Percentiles rank a stretch among this genome's conserved stretches.
These are phyloP conservation scores for Ciborinia camelliae DNA, from an alignment of 2,329 filamentous ascomycete species.

Conservation along the genomic window DNA sequence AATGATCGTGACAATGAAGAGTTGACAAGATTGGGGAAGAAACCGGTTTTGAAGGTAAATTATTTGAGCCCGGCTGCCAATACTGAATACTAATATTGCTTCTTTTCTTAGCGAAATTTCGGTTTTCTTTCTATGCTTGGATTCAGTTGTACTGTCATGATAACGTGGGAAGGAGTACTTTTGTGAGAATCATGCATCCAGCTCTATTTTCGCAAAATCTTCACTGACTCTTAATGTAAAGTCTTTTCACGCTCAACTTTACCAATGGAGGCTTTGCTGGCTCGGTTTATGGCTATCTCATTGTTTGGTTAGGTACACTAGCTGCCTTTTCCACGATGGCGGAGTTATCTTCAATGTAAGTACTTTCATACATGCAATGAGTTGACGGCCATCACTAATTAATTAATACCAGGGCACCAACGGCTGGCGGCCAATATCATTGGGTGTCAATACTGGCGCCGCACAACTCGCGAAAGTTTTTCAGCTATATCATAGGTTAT, in stretches of 20 bases:
- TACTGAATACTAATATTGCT: not conserved
- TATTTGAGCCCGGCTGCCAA: not conserved
- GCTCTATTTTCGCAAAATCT: no score
- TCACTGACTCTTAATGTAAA: not conserved
- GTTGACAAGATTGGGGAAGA: conserved; percentile 4
- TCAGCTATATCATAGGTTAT: conserved; percentile 51
- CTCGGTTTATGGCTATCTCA: conserved; percentile 41
- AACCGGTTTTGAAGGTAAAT: conserved; percentile 9
- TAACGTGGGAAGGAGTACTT: conserved; percentile 41
- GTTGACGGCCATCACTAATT: not conserved
- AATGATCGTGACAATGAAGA: conserved; percentile 3
- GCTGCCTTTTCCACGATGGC: conserved; percentile 25
- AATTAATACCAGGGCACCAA: conserved; percentile 44
- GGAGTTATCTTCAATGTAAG: conserved; percentile 32
- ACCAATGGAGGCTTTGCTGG: conserved; percentile 29
- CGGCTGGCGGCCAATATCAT: conserved; percentile 55
- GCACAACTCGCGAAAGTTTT: conserved; percentile 45
- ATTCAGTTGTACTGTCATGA: conserved; percentile 43
- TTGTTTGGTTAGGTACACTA: conserved; percentile 34
- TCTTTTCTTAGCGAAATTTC: conserved; percentile 38
- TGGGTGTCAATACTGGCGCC: conserved; percentile 54
- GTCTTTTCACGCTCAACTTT: conserved; percentile 14
- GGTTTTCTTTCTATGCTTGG: conserved; percentile 42
- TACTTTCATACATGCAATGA: not conserved
- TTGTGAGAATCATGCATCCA: not conserved